Conservation (phyloP, 176 grass and related monocot species). For the Themeda triandra region DNA sequence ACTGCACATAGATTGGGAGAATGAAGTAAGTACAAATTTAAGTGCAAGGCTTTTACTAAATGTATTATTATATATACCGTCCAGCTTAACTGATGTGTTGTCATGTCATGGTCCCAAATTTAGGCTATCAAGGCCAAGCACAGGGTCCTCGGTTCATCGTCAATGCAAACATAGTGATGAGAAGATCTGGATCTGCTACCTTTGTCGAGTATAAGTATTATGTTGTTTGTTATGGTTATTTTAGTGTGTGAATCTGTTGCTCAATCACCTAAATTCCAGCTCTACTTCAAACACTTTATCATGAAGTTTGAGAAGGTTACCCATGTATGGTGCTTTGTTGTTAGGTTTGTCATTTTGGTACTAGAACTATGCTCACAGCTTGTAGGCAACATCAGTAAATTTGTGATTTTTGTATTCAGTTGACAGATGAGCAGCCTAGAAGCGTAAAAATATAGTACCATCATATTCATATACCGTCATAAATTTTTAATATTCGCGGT, state of each 20-base stretch:
- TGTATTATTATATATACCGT: neutral
- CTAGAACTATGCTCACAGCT: too few species aligned
- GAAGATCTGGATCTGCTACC: neutral
- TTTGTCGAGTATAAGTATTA: neutral
- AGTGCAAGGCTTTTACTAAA: neutral
- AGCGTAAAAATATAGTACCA: too few species aligned
- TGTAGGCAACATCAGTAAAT: too few species aligned
- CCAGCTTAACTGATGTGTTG: neutral
- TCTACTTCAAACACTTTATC: neutral
- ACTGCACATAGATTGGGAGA: slow-evolving; percentile 29
- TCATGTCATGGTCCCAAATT: neutral
- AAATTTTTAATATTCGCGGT: too few species aligned
- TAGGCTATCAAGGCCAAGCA: slow-evolving; percentile 18
- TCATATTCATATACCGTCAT: too few species aligned
- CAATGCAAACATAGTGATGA: neutral
- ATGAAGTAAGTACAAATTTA: neutral
- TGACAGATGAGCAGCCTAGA: too few species aligned
- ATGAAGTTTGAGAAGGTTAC: too few species aligned
- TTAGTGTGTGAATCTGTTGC: too few species aligned
- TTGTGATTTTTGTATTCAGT: too few species aligned
- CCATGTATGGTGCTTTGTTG: too few species aligned
- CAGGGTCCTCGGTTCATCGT: neutral
- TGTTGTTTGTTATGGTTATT: neutral
- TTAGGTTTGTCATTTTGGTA: too few species aligned
- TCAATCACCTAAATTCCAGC: too few species aligned